Base-by-base conservation (phyloP, 148 eudicot genomes). In the Nepenthes gracilis region DNA sequence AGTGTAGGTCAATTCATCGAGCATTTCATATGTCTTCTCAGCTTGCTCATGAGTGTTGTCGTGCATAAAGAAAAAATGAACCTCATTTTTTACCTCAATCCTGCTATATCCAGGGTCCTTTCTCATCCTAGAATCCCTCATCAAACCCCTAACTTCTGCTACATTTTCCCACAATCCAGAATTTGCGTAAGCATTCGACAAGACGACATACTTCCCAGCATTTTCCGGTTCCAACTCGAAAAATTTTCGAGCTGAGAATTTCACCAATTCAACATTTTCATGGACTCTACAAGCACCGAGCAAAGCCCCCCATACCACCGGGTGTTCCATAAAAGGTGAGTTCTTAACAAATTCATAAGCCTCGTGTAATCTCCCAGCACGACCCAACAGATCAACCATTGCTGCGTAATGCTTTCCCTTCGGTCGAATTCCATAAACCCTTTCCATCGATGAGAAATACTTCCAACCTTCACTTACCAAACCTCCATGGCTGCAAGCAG, bases 401-500 rank as follows among this genome's bases (percentile, higher is more conserved):
- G 78, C 82, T 53, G 88, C 86, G 69, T 73, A 86, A 64, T 90
- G 97, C 64, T 86, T 86, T 58, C 64, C 79, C 64, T 69, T 69
- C 12, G 90, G 97, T 54, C 76, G 79, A 70, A 90, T 78, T 8
- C 85, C 83, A 77, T 74, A 84, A 64, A 84, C 86, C 59, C 78
- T 83, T 61, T 49, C 65, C 90, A 92, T 85, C 33, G 82, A 83
- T 4, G 58, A 61, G 64, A 88, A 88, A 60, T 84, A 84, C 61
- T 79, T 69, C 79, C 85, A 72, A 37, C 95, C 96, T 68, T 88
- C 78, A 58, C 76, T 68, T 23, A 93, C 91, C 69, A 88, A 74
- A 65, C 98, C 98, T 58, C 87, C 85, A 77, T 86, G 95, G 75
- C 92, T 84, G 75, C 98, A 93, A 69, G 98, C 96, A 77, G 80